phyloP scores from a whole-genome alignment of 1,139 yeast species.

The Groenewaldozyma auringiensis region DNA sequence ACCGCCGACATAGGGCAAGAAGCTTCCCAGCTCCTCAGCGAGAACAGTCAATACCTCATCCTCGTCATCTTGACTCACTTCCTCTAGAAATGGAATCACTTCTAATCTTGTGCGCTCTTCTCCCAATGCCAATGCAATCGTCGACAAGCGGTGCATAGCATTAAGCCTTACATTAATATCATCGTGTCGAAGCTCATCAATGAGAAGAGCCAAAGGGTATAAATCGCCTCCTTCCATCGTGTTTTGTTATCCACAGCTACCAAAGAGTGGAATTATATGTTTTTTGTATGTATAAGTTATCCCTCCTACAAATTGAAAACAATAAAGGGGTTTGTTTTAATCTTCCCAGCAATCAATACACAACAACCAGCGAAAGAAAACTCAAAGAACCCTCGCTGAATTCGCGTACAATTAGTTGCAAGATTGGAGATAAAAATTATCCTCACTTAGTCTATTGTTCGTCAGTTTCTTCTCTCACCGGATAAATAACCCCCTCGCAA shows the following conservation, averaged over 20 bases:
- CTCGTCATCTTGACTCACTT: conserved; percentile 96
- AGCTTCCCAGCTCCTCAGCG: conserved; percentile 83
- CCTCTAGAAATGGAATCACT: conserved; percentile 77
- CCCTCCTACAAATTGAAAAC: too few relatives aligned
- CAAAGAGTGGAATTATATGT: not conserved
- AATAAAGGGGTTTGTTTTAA: too few relatives aligned
- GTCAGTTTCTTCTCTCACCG: too few relatives aligned
- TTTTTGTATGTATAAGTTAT: too few relatives aligned
- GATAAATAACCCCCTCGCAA: too few relatives aligned
- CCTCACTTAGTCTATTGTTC: too few relatives aligned
- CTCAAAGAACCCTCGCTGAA: too few relatives aligned
- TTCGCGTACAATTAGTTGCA: too few relatives aligned
- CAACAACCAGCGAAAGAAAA: too few relatives aligned
- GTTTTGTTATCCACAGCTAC: not conserved
- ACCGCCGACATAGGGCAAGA: conserved; percentile 86
- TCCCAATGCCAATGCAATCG: conserved; percentile 92
- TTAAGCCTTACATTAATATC: conserved; percentile 89
- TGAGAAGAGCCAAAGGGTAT: conserved; percentile 88
- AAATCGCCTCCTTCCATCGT: conserved; percentile 47
- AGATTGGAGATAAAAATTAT: too few relatives aligned
- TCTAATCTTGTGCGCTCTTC: conserved; percentile 88
- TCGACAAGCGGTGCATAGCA: conserved; percentile 91
- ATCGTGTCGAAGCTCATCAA: conserved; percentile 93
- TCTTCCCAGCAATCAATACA: too few relatives aligned
- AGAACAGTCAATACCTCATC: conserved; percentile 94